Evolutionary conservation across 805 yeast genomes (phyloP), one percentile per base, ranked within the genome.

Genomic region (Lachancea lanzarotensis): DNA sequence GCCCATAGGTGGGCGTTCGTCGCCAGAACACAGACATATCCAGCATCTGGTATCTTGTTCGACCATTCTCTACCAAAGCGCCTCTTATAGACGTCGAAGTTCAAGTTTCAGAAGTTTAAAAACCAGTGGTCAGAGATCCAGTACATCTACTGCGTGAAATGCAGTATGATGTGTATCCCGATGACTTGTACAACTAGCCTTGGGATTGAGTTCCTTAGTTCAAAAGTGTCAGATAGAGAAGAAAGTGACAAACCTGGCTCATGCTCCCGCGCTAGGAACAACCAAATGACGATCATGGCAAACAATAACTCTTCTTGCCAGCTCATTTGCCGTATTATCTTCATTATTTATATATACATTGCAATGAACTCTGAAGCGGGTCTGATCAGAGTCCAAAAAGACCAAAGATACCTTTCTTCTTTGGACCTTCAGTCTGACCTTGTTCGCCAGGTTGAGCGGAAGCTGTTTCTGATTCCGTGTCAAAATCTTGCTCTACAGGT

Each of bases 391-490:
- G 76, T 34, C 89, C 84, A 65, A 83, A 84, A 18, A 84, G 61
- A 5, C 93, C 90, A 59, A 85, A 81, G 57, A 85, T 78, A 2
- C 91, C 87, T 49, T 77, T 73, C 58, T 77, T 81, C 66, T 78
- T 72, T 12, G 58, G 66, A 68, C 15, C 64, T 19, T 60, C 63
- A 3, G 56, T 60, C 38, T 45, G 36, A 30, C 50, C 63, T 17
- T 46, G 45, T 16, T 35, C 27, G 25, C 4, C 26, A 35, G 38
- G 20, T 35, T 35, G 26, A 35, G 27, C 19, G n/a, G 27, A 10
- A 10, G 12, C 38, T 22, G 13, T 35, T 10, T 22, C 26, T 22
- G 16, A 15, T 27, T 35, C 38, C 25, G 8, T 8, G 7, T n/a
- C 26, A 7, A 35, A 3, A 10, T 32, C 35, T 13, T 13, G 35